Evolutionary conservation across 2,329 filamentous ascomycete genomes (phyloP).

Genomic region (Claviceps purpurea): DNA sequence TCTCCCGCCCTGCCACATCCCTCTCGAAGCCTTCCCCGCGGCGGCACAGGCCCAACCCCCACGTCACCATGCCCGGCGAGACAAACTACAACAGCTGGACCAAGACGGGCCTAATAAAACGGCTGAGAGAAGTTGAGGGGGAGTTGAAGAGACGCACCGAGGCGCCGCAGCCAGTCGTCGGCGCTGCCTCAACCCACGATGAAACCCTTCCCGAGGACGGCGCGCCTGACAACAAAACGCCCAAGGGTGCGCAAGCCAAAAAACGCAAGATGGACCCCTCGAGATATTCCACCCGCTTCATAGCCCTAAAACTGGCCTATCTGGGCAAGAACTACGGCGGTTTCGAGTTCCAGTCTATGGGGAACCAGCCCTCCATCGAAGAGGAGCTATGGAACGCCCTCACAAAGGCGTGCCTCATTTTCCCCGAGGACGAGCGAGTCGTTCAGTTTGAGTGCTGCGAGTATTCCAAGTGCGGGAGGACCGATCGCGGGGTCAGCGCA

Average conservation of each 20-base stretch:
- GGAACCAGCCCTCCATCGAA: slow-evolving; percentile 69
- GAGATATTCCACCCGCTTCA: slow-evolving; percentile 68
- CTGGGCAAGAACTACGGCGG: slow-evolving; percentile 85
- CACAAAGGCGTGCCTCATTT: slow-evolving; percentile 68
- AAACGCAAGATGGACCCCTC: slow-evolving; percentile 58
- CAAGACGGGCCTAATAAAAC: slow-evolving; percentile 51
- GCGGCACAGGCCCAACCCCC: not conserved
- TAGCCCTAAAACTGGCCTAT: slow-evolving; percentile 91
- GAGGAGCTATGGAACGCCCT: slow-evolving; percentile 89
- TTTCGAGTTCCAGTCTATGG: slow-evolving; percentile 71
- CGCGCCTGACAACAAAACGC: not conserved
- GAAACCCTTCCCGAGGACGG: not conserved
- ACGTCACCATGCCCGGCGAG: slow-evolving; percentile 18
- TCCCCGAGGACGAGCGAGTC: slow-evolving; percentile 46
- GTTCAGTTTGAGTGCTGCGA: slow-evolving; percentile 75
- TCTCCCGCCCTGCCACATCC: slow-evolving; percentile 7
- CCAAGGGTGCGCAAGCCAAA: slow-evolving; percentile 24
- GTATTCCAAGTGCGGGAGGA: slow-evolving; percentile 91
- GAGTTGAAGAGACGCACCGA: slow-evolving; percentile 39
- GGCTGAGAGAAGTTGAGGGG: slow-evolving; percentile 54
- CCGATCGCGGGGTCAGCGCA: slow-evolving; percentile 84
- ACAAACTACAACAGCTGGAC: slow-evolving; percentile 53
- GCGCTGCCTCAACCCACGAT: slow-evolving; percentile 10
- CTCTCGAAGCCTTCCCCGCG: slow-evolving; percentile 1
- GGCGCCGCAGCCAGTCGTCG: slow-evolving; percentile 13